Conservation (phyloP, 495 filamentous ascomycete genomes). For the Parathielavia appendiculata region DNA sequence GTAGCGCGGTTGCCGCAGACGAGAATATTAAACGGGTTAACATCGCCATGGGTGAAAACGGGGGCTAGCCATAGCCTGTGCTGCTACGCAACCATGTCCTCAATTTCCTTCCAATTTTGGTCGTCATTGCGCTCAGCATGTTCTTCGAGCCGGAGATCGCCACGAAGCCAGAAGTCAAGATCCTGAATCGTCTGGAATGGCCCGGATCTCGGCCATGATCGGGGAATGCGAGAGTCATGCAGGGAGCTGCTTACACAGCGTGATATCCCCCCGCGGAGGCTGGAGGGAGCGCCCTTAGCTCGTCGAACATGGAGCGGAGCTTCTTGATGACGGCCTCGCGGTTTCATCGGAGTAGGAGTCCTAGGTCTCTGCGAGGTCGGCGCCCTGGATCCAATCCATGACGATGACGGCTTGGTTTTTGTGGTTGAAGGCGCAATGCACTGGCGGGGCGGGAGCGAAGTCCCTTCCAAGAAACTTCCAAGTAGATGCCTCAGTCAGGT, state of each 20-base stretch:
- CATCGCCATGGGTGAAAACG: conserved; percentile 11
- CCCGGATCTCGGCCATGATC: conserved; percentile 5
- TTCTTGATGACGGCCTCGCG: conserved; percentile 6
- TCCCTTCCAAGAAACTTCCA: background rate
- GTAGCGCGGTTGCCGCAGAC: background rate
- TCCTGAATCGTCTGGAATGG: conserved; percentile 16
- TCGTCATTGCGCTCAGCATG: background rate
- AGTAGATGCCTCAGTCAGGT: conserved; percentile 11
- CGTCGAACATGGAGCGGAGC: conserved; percentile 2
- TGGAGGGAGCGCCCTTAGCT: conserved; percentile 9
- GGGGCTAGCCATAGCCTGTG: conserved; percentile 8
- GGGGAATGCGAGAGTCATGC: conserved; percentile 6
- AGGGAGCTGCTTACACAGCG: conserved; percentile 13
- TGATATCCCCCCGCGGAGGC: background rate
- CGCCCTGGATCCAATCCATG: conserved; percentile 8
- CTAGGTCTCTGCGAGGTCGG: background rate
- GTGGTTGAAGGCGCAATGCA: conserved; percentile 13
- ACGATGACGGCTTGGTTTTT: conserved; percentile 16
- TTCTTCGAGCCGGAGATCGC: background rate
- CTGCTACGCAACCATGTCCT: conserved; percentile 2
- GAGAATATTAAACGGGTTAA: conserved; percentile 3
- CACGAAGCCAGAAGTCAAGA: conserved; percentile 12
- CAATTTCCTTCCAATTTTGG: conserved; percentile 11
- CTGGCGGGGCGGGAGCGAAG: conserved; percentile 5
- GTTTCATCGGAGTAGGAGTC: background rate